These are phyloP conservation scores for Cymbidium sinense DNA, from an alignment of 106 monocot species.

Conservation along the genomic window DNA sequence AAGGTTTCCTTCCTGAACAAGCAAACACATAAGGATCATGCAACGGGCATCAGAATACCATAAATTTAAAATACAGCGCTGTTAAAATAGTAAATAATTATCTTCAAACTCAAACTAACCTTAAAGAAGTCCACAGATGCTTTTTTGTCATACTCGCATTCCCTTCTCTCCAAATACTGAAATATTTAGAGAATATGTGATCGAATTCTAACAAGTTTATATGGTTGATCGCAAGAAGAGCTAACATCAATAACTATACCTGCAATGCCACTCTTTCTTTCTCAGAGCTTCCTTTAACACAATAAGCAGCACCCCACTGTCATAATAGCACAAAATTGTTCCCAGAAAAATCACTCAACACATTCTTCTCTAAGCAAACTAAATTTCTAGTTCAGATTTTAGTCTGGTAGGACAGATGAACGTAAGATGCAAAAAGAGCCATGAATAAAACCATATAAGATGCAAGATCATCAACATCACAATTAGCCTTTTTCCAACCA, in stretches of 20 bases:
- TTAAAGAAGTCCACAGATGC: constrained; percentile 51
- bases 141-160: constrained; percentile 76
- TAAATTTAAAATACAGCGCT: not conserved
- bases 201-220: not conserved
- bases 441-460: not conserved
- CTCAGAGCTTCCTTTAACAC: constrained; percentile 53
- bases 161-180: constrained; percentile 81
- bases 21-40: not conserved
- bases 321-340: not conserved
- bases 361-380: not conserved
- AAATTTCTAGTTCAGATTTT: not conserved
- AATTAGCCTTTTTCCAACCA: not conserved
- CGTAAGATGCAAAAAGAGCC: not conserved
- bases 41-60: not conserved
- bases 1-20: constrained; percentile 46
- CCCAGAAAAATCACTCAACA: not conserved
- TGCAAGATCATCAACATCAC: not conserved
- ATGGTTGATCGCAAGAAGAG: not conserved
- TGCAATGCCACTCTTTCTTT: constrained; percentile 57
- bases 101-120: constrained; percentile 23
- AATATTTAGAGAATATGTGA: not conserved
- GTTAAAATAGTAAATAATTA: not conserved
- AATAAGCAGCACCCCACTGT: constrained; percentile 83
- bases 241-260: constrained; percentile 21
- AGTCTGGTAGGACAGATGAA: not conserved